Evolutionary conservation across 2,329 filamentous ascomycete species (phyloP).

Genomic region (Fusarium duplospermum): DNA sequence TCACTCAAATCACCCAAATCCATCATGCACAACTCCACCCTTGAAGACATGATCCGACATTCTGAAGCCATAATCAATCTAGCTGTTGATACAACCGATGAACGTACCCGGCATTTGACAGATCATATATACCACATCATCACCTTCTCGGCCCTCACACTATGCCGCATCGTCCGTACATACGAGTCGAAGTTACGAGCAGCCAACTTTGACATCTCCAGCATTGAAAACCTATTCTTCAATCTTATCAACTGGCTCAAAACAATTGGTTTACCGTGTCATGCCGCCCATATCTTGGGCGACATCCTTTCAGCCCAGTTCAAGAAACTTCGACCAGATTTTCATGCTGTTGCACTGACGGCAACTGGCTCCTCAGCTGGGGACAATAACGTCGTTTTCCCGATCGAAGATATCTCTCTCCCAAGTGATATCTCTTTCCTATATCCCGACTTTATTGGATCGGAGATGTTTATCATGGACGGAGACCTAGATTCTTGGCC

Average conservation of each 20-base stretch:
- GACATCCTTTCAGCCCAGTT: conserved; percentile 41
- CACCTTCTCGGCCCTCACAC: conserved; percentile 42
- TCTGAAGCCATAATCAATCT: conserved; percentile 43
- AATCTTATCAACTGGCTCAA: conserved; percentile 40
- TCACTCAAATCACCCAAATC: conserved; percentile 33
- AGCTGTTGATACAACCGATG: conserved; percentile 44
- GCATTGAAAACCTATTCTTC: conserved; percentile 30
- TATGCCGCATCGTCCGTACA: conserved; percentile 37
- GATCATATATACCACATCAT: conserved; percentile 47
- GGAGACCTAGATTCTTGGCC: conserved; percentile 13
- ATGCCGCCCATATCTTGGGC: conserved; percentile 41
- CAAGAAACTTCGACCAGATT: conserved; percentile 31
- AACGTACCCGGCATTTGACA: conserved; percentile 44
- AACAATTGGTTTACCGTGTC: conserved; percentile 41
- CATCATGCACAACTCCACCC: conserved; percentile 12
- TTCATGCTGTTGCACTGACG: not conserved
- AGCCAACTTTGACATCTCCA: conserved; percentile 18
- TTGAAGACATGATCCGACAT: conserved; percentile 40
- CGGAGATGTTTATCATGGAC: conserved; percentile 14
- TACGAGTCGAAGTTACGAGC: conserved; percentile 36
- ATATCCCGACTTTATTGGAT: conserved; percentile 20
- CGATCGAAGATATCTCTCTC: not conserved
- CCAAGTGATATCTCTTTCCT: conserved; percentile 12
- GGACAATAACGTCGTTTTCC: not conserved
- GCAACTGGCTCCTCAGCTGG: not conserved